Percentiles rank a stretch among this genome's conserved stretches.
Conservation (phyloP, 2,329 filamentous ascomycete genomes). For the Fusarium cicatricum region DNA sequence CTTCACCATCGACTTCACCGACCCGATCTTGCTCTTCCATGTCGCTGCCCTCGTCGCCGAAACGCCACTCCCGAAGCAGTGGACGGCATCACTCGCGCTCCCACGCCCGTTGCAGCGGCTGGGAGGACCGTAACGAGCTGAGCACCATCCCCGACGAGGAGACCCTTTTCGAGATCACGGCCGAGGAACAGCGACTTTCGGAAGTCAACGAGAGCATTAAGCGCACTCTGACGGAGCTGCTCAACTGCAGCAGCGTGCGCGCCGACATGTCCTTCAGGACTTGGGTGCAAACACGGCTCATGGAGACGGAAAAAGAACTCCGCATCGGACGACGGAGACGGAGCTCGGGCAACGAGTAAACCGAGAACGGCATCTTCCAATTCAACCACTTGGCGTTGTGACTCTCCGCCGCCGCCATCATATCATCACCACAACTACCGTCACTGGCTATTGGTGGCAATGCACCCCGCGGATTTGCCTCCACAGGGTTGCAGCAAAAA, state of each 20-base stretch:
- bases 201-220: conserved; percentile 69
- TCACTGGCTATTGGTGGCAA: conserved; percentile 23
- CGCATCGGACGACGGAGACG: conserved; percentile 61
- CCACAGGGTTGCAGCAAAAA: neutral
- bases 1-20: conserved; percentile 67
- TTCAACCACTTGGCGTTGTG: neutral
- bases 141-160: conserved; percentile 57
- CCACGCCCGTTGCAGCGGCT: conserved; percentile 47
- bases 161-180: conserved; percentile 58
- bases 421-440: conserved; percentile 7
- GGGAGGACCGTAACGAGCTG: conserved; percentile 46
- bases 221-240: conserved; percentile 66
- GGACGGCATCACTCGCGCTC: conserved; percentile 40
- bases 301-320: conserved; percentile 68
- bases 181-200: conserved; percentile 62
- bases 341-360: conserved; percentile 47
- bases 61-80: conserved; percentile 50
- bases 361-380: neutral
- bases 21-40: conserved; percentile 62
- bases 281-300: conserved; percentile 66
- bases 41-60: conserved; percentile 59
- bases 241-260: conserved; percentile 66
- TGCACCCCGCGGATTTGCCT: conserved; percentile 4
- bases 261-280: conserved; percentile 60
- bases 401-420: conserved; percentile 8